phyloP scores from a whole-genome alignment of 441 rosid species.

The Euphorbia celastroides region DNA sequence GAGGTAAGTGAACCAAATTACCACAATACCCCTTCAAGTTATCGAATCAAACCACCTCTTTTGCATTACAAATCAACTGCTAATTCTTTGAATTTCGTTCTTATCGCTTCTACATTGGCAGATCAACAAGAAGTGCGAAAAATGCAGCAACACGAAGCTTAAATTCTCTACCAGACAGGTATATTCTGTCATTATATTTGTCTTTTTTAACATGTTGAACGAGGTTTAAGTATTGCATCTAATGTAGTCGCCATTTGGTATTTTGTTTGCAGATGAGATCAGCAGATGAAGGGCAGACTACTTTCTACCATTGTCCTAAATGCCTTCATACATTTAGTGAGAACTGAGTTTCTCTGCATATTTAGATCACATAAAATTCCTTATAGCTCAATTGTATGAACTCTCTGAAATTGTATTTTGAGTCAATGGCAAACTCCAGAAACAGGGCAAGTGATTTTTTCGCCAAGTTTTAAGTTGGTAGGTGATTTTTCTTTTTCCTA shows the following conservation, averaged over 20 bases:
- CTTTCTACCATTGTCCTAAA: slow-evolving; percentile 37
- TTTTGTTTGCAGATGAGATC: slow-evolving; percentile 50
- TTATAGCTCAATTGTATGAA: too few relatives aligned
- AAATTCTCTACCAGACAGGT: slow-evolving; percentile 48
- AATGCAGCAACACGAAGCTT: slow-evolving; percentile 41
- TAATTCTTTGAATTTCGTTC: slow-evolving; percentile 1
- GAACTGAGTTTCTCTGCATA: slow-evolving; percentile 38
- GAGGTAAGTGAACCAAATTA: slow-evolving; percentile 29
- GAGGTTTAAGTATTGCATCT: not conserved
- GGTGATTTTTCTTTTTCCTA: too few relatives aligned
- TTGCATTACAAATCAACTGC: slow-evolving; percentile 7
- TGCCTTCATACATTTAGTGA: slow-evolving; percentile 35
- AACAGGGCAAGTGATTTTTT: too few relatives aligned
- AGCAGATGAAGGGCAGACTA: slow-evolving; percentile 62
- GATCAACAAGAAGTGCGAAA: slow-evolving; percentile 39
- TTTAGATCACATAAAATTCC: too few relatives aligned
- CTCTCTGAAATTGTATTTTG: too few relatives aligned
- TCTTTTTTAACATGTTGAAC: not conserved
- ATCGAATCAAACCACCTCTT: not conserved
- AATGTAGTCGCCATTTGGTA: not conserved
- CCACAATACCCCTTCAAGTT: too few relatives aligned
- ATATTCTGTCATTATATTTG: not conserved
- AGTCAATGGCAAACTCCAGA: too few relatives aligned
- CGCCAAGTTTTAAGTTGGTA: too few relatives aligned
- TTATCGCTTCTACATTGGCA: slow-evolving; percentile 16